Conservation (phyloP, 306 rosid genomes). For the Senna tora region DNA sequence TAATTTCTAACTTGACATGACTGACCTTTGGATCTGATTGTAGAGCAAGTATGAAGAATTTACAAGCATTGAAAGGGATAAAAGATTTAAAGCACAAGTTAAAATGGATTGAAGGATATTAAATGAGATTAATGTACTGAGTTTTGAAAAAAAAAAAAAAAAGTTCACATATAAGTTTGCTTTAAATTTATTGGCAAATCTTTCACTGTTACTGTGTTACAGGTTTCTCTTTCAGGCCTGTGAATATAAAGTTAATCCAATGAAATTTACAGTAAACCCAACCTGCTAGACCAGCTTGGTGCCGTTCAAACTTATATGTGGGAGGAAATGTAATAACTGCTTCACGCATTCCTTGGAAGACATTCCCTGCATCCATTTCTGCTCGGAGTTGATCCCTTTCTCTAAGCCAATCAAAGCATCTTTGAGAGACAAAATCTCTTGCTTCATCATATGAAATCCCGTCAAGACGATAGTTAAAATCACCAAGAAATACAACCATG, state of each 20-base stretch:
- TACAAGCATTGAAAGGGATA: constrained; percentile 30
- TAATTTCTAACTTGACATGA: constrained; percentile 14
- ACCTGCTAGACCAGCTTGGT: constrained; percentile 98
- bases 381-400: constrained; percentile 95
- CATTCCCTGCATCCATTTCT: constrained; percentile 97
- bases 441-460: constrained; percentile 95
- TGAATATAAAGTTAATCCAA: constrained; percentile 4
- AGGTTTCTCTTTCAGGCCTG: background rate
- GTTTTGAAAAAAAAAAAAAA: background rate
- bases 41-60: constrained; percentile 22
- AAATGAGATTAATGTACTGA: background rate
- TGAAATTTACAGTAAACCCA: constrained; percentile 13
- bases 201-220: background rate
- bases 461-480: constrained; percentile 91
- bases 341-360: constrained; percentile 99
- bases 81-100: background rate
- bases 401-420: constrained; percentile 97
- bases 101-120: background rate
- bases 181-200: background rate
- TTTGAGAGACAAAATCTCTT: constrained; percentile 95
- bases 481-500: constrained; percentile 93
- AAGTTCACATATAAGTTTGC: background rate
- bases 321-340: constrained; percentile 89
- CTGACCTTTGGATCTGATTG: constrained; percentile 17
- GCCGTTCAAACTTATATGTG: constrained; percentile 93